Percentiles rank a stretch among this genome's conserved stretches.
phyloP scores from a whole-genome alignment of 306 rosid genomes.

The Quercus engelmannii region DNA sequence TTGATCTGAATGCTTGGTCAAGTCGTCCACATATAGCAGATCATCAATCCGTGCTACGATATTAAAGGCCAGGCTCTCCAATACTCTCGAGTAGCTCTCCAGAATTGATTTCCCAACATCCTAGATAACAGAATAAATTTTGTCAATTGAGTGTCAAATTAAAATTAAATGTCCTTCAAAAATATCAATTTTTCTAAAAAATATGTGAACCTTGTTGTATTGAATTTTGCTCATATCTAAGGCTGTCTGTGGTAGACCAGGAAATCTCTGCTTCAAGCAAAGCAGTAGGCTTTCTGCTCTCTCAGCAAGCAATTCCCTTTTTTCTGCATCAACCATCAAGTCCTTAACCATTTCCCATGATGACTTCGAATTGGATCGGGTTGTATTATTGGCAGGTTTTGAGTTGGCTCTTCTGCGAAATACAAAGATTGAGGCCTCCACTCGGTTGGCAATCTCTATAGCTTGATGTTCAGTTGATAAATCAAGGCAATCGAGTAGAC shows the following conservation, averaged over 20 bases:
- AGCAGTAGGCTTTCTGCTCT: conserved; percentile 83
- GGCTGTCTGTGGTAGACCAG: conserved; percentile 89
- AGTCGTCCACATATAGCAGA: conserved; percentile 79
- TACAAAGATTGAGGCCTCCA: conserved; percentile 70
- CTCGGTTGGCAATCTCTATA: conserved; percentile 76
- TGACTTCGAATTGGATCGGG: conserved; percentile 58
- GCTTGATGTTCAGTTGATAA: conserved; percentile 96
- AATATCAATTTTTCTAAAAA: background rate
- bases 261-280: conserved; percentile 83
- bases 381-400: conserved; percentile 39
- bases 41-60: conserved; percentile 87
- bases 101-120: conserved; percentile 87
- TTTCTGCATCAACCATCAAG: conserved; percentile 82
- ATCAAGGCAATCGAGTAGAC: conserved; percentile 83
- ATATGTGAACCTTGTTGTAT: conserved; percentile 69
- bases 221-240: conserved; percentile 94
- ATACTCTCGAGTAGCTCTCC: conserved; percentile 93
- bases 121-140: conserved; percentile 35
- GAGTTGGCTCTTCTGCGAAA: conserved; percentile 65
- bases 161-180: background rate
- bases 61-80: conserved; percentile 89
- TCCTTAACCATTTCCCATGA: conserved; percentile 99
- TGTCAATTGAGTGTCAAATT: background rate
- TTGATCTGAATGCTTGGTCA: conserved; percentile 64
- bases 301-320: conserved; percentile 81